Percentiles rank a stretch among this genome's conserved stretches.
Conservation (phyloP, 1,284 basidiomycete species). For the Xerocomus minutiporus region DNA sequence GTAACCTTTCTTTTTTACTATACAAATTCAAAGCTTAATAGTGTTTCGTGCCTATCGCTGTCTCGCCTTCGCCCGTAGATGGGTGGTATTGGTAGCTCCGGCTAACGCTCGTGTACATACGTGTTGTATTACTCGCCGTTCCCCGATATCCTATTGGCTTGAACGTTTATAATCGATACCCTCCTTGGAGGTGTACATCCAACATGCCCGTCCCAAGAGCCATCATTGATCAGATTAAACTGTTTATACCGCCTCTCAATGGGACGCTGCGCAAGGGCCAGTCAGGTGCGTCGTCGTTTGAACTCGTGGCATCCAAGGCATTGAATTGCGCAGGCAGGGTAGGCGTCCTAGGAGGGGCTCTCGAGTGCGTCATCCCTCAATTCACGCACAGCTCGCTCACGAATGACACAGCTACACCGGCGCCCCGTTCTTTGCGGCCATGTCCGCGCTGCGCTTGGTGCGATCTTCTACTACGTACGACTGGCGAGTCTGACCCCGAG, state of each 20-base stretch:
- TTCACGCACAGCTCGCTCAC: neutral
- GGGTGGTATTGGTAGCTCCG: conserved; percentile 11
- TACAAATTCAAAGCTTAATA: conserved; percentile 22
- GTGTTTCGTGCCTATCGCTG: conserved; percentile 5
- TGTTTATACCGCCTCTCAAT: conserved; percentile 80
- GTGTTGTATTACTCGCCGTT: conserved; percentile 22
- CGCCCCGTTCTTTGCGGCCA: conserved; percentile 91
- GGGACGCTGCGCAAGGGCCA: conserved; percentile 92
- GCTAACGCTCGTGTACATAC: conserved; percentile 20
- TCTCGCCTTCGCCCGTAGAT: neutral
- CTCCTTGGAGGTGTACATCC: neutral
- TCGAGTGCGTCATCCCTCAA: conserved; percentile 57
- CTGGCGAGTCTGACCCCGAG: neutral
- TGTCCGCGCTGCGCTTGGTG: conserved; percentile 82
- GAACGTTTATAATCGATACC: neutral
- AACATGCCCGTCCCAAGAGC: conserved; percentile 56
- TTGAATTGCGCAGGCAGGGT: conserved; percentile 60
- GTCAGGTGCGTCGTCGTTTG: conserved; percentile 57
- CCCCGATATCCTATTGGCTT: conserved; percentile 14
- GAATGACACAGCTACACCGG: conserved; percentile 74
- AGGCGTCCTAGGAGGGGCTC: conserved; percentile 88
- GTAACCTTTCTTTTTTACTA: conserved; percentile 12
- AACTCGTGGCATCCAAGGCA: conserved; percentile 2
- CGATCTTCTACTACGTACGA: conserved; percentile 19
- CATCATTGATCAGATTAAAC: conserved; percentile 66